phyloP scores from a whole-genome alignment of 495 filamentous ascomycete species.

The Aspergillus heteromorphus region DNA sequence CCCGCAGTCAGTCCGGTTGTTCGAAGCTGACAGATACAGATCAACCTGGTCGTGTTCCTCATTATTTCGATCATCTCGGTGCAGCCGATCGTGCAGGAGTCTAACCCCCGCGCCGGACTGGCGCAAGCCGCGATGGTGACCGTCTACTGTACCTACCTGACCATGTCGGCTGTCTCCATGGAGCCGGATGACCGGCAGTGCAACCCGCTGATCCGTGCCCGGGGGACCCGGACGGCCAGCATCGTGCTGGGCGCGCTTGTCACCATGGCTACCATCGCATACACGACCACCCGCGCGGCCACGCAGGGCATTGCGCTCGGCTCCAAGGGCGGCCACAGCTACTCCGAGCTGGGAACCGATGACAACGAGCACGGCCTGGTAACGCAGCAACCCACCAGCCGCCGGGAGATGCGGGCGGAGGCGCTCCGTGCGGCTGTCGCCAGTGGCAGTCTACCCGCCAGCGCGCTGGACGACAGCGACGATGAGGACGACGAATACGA shows the following conservation, averaged over 20 bases:
- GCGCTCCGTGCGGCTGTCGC: slow-evolving; percentile 89
- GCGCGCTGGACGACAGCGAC: slow-evolving; percentile 76
- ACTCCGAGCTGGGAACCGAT: slow-evolving; percentile 57
- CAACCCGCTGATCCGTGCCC: slow-evolving; percentile 86
- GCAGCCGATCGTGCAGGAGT: slow-evolving; percentile 84
- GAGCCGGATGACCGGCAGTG: slow-evolving; percentile 92
- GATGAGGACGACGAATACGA: slow-evolving; percentile 57
- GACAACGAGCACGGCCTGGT: slow-evolving; percentile 80
- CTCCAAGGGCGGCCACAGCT: slow-evolving; percentile 54
- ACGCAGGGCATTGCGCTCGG: slow-evolving; percentile 87
- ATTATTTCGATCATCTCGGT: slow-evolving; percentile 78
- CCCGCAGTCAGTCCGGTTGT: background rate
- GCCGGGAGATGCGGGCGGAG: slow-evolving; percentile 86
- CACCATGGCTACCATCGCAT: slow-evolving; percentile 95
- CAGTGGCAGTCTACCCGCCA: slow-evolving; percentile 83
- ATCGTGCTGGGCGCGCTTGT: slow-evolving; percentile 88
- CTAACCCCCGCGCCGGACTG: slow-evolving; percentile 86
- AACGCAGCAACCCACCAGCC: slow-evolving; percentile 74
- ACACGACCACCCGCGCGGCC: slow-evolving; percentile 93
- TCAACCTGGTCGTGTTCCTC: slow-evolving; percentile 83
- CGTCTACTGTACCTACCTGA: slow-evolving; percentile 96
- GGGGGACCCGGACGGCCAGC: slow-evolving; percentile 83
- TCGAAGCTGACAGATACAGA: no score
- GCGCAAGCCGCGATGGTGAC: slow-evolving; percentile 97
- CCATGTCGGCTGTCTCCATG: slow-evolving; percentile 97